These are phyloP conservation scores for Candida wancherniae DNA, from an alignment of 805 yeast species.

Conservation along the genomic window DNA sequence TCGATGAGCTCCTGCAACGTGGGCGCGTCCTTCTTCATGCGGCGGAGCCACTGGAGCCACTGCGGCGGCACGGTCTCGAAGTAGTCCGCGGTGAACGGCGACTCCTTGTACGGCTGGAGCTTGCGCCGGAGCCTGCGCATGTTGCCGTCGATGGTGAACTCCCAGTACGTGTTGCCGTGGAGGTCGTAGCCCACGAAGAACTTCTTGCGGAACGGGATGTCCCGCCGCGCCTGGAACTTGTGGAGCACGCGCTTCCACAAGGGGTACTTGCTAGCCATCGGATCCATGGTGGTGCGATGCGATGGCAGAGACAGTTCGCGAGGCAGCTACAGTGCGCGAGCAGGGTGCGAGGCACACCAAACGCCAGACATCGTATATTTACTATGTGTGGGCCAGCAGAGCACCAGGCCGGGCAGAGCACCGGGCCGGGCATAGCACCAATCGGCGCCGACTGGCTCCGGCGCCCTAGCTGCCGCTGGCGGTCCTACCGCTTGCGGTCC, in stretches of 20 bases:
- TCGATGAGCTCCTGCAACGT: constrained; percentile 53
- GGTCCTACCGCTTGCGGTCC: constrained; percentile 8
- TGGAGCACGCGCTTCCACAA: constrained; percentile 46
- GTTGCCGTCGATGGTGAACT: constrained; percentile 53
- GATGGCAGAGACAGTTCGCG: too few relatives aligned
- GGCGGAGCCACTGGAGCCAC: constrained; percentile 79
- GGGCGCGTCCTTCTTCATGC: constrained; percentile 58
- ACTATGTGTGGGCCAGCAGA: too few relatives aligned
- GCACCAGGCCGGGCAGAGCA: too few relatives aligned
- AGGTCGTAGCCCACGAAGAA: constrained; percentile 76
- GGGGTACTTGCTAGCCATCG: constrained; percentile 45
- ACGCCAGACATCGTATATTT: too few relatives aligned
- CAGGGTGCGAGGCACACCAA: too few relatives aligned
- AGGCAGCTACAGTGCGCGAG: too few relatives aligned
- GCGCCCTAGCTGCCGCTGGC: constrained; percentile 1
- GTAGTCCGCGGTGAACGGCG: constrained; percentile 52
- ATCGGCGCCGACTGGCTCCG: too few relatives aligned
- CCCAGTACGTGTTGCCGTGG: constrained; percentile 87
- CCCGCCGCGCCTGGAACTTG: constrained; percentile 56
- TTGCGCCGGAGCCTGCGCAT: constrained; percentile 56
- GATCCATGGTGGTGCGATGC: constrained; percentile 38
- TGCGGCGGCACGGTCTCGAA: constrained; percentile 58
- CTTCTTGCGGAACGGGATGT: constrained; percentile 62
- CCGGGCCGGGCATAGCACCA: too few relatives aligned
- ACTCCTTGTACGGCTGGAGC: constrained; percentile 49